Conservation (phyloP, 1,139 yeast species). For the Kodamaea ohmeri region DNA sequence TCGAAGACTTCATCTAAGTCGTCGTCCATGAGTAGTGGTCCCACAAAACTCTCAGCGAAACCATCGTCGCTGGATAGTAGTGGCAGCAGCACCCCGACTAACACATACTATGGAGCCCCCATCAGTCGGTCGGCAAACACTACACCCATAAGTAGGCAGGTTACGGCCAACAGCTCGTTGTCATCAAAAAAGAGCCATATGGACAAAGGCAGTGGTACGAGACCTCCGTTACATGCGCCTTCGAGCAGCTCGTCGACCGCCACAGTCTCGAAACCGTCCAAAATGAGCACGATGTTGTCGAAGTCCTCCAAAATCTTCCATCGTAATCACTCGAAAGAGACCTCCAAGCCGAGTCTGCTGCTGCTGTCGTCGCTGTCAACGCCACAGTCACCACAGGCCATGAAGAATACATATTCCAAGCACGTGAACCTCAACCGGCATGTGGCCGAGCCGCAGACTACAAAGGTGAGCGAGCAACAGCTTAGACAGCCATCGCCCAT, state of each 20-base stretch:
- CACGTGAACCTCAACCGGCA: constrained; percentile 6
- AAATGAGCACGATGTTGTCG: constrained; percentile 30
- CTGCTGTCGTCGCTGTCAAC: constrained; percentile 10
- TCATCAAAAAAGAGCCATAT: constrained; percentile 1
- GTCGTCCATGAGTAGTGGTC: background rate
- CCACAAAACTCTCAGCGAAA: background rate
- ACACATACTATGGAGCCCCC: background rate
- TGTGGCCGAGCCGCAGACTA: background rate
- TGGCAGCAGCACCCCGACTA: background rate
- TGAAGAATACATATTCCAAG: constrained; percentile 31
- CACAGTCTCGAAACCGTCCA: constrained; percentile 10
- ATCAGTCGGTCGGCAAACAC: background rate
- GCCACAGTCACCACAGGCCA: constrained; percentile 15
- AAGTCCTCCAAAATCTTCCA: constrained; percentile 35
- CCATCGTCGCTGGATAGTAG: background rate
- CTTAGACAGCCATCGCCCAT: constrained; percentile 3
- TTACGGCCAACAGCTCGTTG: background rate
- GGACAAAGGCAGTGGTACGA: background rate
- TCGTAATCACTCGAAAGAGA: constrained; percentile 20
- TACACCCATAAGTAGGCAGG: constrained; percentile 2
- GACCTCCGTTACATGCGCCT: background rate
- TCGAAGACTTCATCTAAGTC: background rate
- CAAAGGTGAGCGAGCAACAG: background rate
- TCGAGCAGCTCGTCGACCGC: background rate
- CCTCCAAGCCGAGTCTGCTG: constrained; percentile 14